Percentiles rank a stretch among this genome's conserved stretches.
These are phyloP conservation scores for Paecilomyces niveus DNA, from an alignment of 2,329 filamentous ascomycete genomes.

Conservation along the genomic window DNA sequence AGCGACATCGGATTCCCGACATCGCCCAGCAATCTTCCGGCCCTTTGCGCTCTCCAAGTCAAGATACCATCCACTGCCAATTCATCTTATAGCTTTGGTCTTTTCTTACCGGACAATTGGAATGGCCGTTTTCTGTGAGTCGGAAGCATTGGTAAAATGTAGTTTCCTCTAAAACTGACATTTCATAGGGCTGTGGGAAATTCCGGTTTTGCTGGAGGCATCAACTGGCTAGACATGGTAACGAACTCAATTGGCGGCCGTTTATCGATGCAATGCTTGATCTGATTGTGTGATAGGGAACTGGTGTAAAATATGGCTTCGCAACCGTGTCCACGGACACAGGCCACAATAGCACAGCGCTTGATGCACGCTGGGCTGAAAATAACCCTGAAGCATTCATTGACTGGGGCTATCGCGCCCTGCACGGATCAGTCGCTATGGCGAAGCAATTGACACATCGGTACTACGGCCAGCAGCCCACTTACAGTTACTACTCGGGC, in stretches of 20 bases:
- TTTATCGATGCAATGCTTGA: not conserved
- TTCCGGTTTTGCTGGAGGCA: slow-evolving; percentile 41
- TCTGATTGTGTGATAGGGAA: not conserved
- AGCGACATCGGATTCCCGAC: not conserved
- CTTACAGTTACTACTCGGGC: slow-evolving; percentile 6
- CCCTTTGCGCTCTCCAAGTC: not conserved
- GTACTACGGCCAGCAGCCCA: not conserved
- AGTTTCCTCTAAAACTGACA: not conserved
- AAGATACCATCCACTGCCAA: not conserved
- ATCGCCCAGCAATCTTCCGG: not conserved
- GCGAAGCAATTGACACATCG: not conserved
- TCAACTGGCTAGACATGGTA: slow-evolving; percentile 45
- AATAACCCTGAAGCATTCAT: slow-evolving; percentile 25
- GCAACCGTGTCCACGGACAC: slow-evolving; percentile 39
- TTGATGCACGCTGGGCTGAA: slow-evolving; percentile 33
- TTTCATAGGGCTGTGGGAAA: slow-evolving; percentile 32
- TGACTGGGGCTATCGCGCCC: slow-evolving; percentile 35
- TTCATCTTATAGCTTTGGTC: not conserved
- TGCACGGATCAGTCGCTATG: not conserved
- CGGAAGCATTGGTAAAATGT: not conserved
- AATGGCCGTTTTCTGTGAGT: not conserved
- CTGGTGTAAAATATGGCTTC: slow-evolving; percentile 28
- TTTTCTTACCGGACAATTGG: not conserved
- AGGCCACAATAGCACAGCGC: slow-evolving; percentile 31
- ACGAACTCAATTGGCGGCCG: not conserved